phyloP scores from a whole-genome alignment of 2,329 filamentous ascomycete species.

The Anthostomella pinea region DNA sequence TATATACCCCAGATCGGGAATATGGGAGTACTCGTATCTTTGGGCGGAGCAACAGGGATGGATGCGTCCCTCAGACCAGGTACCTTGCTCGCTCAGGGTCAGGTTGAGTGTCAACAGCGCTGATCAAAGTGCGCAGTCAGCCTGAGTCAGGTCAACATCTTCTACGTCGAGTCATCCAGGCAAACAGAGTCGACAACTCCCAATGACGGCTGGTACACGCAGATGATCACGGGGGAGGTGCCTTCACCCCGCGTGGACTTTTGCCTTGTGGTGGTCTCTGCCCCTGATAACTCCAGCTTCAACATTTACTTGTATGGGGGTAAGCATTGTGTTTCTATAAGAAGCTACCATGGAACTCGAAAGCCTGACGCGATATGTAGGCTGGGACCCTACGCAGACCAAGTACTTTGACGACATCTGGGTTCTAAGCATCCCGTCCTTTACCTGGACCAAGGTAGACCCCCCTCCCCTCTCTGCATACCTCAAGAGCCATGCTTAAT shows the following conservation, averaged over 20 bases:
- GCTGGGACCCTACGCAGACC: conserved; percentile 25
- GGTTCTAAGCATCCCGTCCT: conserved; percentile 44
- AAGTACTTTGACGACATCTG: conserved; percentile 40
- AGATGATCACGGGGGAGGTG: conserved; percentile 39
- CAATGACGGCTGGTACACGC: conserved; percentile 40
- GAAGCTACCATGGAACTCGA: not conserved
- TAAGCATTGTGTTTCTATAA: conserved; percentile 9
- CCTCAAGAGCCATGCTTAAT: not conserved
- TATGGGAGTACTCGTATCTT: conserved; percentile 36
- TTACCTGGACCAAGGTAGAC: conserved; percentile 37
- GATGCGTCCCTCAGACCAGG: conserved; percentile 7
- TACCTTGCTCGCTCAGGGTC: not conserved
- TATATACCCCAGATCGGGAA: conserved; percentile 35
- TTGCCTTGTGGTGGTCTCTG: conserved; percentile 39
- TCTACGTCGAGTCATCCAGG: conserved; percentile 36
- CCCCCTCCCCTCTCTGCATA: not conserved
- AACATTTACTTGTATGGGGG: conserved; percentile 52
- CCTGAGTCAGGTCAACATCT: conserved; percentile 37
- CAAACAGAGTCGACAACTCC: conserved; percentile 16
- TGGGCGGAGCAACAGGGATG: conserved; percentile 34
- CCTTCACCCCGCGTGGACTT: conserved; percentile 42
- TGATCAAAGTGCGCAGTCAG: conserved; percentile 3
- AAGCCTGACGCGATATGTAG: too few relatives aligned
- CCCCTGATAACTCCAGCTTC: conserved; percentile 43
- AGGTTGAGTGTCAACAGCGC: not conserved